A percentile compares a stretch with the other conserved stretches of the same genome.
Evolutionary conservation across 208 protist genomes (phyloP).

Genomic region (Trypanosoma caninum): DNA sequence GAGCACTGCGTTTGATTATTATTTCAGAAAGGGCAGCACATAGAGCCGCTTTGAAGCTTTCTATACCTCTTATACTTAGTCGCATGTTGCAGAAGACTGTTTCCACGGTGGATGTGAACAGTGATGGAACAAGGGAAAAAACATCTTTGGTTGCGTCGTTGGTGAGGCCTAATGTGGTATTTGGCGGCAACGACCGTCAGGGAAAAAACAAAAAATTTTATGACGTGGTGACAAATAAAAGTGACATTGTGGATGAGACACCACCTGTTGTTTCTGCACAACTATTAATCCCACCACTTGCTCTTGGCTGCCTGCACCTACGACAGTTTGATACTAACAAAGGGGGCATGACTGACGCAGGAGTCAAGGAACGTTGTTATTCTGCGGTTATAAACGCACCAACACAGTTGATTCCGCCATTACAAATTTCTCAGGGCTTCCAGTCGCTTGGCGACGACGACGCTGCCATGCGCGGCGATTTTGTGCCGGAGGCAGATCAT

Average conservation of each 20-base stretch:
- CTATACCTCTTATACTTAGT: conserved; percentile 52
- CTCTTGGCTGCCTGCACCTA: too few species aligned
- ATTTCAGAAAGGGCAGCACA: conserved; percentile 48
- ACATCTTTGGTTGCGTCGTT: not conserved
- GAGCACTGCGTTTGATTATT: conserved; percentile 48
- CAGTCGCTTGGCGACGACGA: not conserved
- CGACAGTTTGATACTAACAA: too few species aligned
- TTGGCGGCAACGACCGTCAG: not conserved
- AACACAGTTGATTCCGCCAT: conserved; percentile 3
- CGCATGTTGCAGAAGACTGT: conserved; percentile 27
- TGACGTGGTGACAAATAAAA: too few species aligned
- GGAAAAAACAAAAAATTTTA: too few species aligned
- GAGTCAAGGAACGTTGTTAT: conserved; percentile 1
- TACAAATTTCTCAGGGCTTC: not conserved
- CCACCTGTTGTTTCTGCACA: too few species aligned
- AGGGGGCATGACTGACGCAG: not conserved
- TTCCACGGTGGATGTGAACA: not conserved
- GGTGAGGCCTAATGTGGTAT: not conserved
- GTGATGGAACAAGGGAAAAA: not conserved
- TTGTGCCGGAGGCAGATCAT: not conserved
- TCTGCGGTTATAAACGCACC: not conserved
- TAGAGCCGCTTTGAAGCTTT: conserved; percentile 45
- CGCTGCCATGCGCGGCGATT: not conserved
- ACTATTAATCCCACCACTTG: too few species aligned
- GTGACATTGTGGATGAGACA: not conserved